Evolutionary conservation across 1,284 basidiomycete genomes (phyloP).

Genomic region (Xerocomus cyaneibrunnescens): DNA sequence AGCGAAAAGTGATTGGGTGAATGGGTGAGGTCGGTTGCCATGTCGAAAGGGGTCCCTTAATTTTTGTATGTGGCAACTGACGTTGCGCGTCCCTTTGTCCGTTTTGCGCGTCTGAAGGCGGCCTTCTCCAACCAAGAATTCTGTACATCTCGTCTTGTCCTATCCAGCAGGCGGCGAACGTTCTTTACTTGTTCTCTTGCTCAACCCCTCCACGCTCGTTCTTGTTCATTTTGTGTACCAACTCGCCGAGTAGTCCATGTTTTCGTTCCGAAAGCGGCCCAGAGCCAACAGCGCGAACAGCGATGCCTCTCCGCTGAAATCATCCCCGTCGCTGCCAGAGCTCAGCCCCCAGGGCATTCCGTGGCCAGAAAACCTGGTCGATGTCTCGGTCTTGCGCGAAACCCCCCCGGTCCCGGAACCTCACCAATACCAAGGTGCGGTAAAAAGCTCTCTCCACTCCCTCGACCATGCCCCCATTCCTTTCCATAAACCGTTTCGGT

Average conservation of each 20-base stretch:
- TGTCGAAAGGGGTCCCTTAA: conserved; percentile 24
- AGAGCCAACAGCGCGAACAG: conserved; percentile 39
- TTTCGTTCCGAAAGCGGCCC: conserved; percentile 67
- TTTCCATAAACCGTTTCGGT: conserved; percentile 77
- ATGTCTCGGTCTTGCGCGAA: conserved; percentile 59
- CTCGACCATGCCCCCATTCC: conserved; percentile 53
- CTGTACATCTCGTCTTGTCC: conserved; percentile 17
- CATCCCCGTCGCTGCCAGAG: conserved; percentile 74
- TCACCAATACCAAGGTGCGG: conserved; percentile 55
- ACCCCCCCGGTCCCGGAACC: conserved; percentile 36
- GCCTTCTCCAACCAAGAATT: conserved; percentile 22
- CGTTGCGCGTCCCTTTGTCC: conserved; percentile 11
- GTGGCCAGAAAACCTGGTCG: conserved; percentile 78
- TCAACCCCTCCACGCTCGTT: conserved; percentile 22
- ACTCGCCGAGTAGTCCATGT: conserved; percentile 47
- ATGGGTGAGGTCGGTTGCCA: conserved; percentile 27
- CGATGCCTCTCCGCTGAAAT: conserved; percentile 40
- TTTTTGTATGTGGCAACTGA: conserved; percentile 16
- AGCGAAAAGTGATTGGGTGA: not conserved
- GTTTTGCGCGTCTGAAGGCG: conserved; percentile 13
- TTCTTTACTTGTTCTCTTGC: conserved; percentile 21
- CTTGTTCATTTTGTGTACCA: conserved; percentile 26
- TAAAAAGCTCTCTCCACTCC: conserved; percentile 59
- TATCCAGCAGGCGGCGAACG: conserved; percentile 16
- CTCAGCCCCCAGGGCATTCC: conserved; percentile 69